Conservation (phyloP, 169 alveolate genomes). For the Plasmodium inui region DNA sequence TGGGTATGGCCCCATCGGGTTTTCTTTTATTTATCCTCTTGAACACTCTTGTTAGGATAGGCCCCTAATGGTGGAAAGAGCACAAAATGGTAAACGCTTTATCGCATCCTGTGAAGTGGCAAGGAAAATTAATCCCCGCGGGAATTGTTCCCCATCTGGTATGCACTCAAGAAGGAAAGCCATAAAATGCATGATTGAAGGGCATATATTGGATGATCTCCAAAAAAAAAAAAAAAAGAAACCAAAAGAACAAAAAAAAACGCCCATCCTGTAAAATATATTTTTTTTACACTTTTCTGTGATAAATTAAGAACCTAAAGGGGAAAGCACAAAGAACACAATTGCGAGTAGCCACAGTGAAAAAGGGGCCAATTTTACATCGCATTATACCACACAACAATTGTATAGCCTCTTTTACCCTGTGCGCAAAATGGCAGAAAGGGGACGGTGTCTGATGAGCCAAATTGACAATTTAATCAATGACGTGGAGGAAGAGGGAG, state of each 20-base stretch:
- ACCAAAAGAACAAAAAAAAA: background rate
- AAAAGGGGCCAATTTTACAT: background rate
- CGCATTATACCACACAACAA: background rate
- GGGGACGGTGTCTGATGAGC: conserved; percentile 15
- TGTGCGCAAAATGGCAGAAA: conserved; percentile 26
- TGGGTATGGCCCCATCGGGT: background rate
- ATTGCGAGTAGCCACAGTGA: background rate
- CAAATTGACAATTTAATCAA: conserved; percentile 67
- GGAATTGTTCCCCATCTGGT: background rate
- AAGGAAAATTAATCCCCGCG: background rate
- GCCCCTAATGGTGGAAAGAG: background rate
- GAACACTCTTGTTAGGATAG: background rate
- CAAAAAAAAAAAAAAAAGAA: background rate
- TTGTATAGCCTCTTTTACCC: background rate
- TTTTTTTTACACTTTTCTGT: background rate
- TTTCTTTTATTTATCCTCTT: background rate
- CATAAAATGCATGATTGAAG: background rate
- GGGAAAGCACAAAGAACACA: background rate
- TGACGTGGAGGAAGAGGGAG: conserved; percentile 26
- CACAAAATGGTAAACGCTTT: background rate
- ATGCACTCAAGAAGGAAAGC: background rate
- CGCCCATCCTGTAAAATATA: background rate
- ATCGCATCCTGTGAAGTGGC: background rate
- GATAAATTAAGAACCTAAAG: background rate
- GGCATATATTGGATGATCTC: background rate